phyloP scores from a whole-genome alignment of 163 green algal species.

The Trebouxia gelatinosa region DNA sequence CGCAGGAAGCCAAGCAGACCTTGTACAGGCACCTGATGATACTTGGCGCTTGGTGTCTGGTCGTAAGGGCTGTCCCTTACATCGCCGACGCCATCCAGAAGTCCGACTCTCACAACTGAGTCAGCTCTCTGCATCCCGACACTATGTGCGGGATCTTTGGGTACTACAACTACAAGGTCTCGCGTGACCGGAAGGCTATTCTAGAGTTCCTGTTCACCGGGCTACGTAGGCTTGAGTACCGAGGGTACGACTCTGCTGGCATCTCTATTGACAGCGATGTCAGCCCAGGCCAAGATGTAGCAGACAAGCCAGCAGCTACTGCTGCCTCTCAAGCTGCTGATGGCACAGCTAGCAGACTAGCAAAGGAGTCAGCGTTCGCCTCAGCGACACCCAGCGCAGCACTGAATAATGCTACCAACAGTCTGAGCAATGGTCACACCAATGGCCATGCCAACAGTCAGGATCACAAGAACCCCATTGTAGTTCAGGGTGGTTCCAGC shows the following conservation, averaged over 20 bases:
- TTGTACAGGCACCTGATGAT: constrained; percentile 23
- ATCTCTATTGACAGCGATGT: constrained; percentile 62
- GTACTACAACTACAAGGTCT: constrained; percentile 81
- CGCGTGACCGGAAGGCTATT: constrained; percentile 60
- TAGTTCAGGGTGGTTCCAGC: constrained; percentile 11
- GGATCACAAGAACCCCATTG: not conserved
- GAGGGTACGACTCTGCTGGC: constrained; percentile 96
- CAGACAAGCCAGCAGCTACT: too few species aligned
- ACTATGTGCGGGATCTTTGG: constrained; percentile 88
- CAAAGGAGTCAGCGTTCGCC: too few species aligned
- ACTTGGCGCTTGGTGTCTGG: constrained; percentile 30
- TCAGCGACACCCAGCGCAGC: too few species aligned
- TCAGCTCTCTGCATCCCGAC: not conserved
- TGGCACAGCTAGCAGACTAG: too few species aligned
- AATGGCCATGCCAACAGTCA: not conserved
- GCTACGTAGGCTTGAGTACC: constrained; percentile 93
- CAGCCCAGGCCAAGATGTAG: not conserved
- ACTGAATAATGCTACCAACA: too few species aligned
- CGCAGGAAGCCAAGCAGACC: too few species aligned
- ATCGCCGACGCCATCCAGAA: not conserved
- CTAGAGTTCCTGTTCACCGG: constrained; percentile 90
- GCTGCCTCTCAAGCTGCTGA: too few species aligned
- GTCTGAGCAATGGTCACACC: not conserved
- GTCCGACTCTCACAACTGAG: not conserved
- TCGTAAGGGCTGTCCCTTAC: not conserved